Evolutionary conservation across 768 basidiomycete genomes (phyloP).

Genomic region (Tricholoma sp.): DNA sequence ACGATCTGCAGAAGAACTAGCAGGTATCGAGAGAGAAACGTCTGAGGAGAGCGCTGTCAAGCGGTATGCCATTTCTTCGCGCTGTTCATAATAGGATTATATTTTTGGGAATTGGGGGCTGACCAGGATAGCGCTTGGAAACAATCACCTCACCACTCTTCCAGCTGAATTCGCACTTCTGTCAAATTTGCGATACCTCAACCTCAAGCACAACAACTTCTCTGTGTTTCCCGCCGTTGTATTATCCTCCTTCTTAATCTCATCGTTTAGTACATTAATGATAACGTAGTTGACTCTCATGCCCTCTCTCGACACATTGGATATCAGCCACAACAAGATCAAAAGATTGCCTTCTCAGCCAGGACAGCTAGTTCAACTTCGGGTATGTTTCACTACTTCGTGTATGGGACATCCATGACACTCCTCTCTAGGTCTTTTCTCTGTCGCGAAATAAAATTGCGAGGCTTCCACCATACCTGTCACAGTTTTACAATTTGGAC

Average conservation of each 20-base stretch:
- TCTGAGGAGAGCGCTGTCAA: conserved; percentile 48
- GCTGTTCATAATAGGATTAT: background rate
- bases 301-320: conserved; percentile 87
- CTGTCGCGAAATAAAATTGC: conserved; percentile 82
- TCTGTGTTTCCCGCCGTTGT: conserved; percentile 84
- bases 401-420: background rate
- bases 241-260: conserved; percentile 26
- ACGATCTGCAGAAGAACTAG: conserved; percentile 74
- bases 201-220: conserved; percentile 82
- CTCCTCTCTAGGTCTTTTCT: conserved; percentile 64
- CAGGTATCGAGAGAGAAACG: conserved; percentile 47
- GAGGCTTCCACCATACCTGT: conserved; percentile 73
- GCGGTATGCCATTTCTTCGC: conserved; percentile 38
- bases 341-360: conserved; percentile 73
- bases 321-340: conserved; percentile 91
- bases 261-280: conserved; percentile 8
- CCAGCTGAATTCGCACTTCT: conserved; percentile 72
- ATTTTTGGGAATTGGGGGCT: background rate
- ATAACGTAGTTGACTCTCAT: conserved; percentile 67
- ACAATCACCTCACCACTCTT: conserved; percentile 77
- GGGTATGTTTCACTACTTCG: conserved; percentile 38
- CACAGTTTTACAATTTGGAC: conserved; percentile 64
- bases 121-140: conserved; percentile 75
- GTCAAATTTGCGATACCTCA: conserved; percentile 76
- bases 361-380: conserved; percentile 72